These are phyloP conservation scores for Aspergillus novofumigatus DNA, from an alignment of 2,329 filamentous ascomycete species.

Conservation along the genomic window DNA sequence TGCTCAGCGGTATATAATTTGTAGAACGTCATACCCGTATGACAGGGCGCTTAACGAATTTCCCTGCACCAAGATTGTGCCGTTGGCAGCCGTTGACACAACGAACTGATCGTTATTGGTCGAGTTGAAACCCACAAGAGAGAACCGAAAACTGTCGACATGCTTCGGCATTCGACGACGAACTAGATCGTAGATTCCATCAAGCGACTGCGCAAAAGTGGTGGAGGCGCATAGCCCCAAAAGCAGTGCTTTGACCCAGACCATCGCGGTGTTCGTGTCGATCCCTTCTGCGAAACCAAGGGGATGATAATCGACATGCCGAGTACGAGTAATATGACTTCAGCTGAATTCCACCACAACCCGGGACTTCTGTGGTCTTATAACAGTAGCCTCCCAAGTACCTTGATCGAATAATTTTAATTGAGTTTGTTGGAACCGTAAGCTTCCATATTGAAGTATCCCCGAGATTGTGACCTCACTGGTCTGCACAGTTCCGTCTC, in stretches of 20 bases:
- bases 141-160: constrained; percentile 18
- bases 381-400: not conserved
- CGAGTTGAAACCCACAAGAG: constrained; percentile 8
- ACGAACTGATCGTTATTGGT: constrained; percentile 16
- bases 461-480: no score
- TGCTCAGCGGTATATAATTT: not conserved
- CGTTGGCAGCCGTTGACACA: constrained; percentile 16
- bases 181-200: constrained; percentile 22
- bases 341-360: no score
- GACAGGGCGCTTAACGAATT: constrained; percentile 33
- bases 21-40: constrained; percentile 23
- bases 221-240: constrained; percentile 7
- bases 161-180: constrained; percentile 22
- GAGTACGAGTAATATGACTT: not conserved
- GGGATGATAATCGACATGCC: not conserved
- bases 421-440: not conserved
- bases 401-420: not conserved
- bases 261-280: not conserved
- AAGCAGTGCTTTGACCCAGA: not conserved
- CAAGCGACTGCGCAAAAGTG: constrained; percentile 13
- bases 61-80: constrained; percentile 31
- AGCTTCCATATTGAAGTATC: not conserved
- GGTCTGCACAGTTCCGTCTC: no score
- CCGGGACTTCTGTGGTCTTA: not conserved
- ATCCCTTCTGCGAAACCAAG: not conserved